These are phyloP conservation scores for Mycena polygramma DNA, from an alignment of 768 basidiomycete species.

Conservation along the genomic window DNA sequence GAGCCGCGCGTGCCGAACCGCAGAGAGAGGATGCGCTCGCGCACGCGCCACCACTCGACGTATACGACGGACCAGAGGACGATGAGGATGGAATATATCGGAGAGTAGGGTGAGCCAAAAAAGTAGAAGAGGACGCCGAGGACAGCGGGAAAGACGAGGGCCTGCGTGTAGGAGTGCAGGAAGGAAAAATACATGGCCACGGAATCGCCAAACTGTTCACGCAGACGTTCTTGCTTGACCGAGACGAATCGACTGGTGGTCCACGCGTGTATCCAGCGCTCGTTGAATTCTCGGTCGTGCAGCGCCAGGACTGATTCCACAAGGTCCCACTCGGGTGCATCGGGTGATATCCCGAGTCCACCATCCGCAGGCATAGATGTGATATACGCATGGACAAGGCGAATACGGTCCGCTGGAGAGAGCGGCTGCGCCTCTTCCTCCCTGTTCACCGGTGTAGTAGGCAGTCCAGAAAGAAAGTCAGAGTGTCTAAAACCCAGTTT, in stretches of 20 bases:
- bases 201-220: conserved; percentile 87
- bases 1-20: conserved; percentile 86
- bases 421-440: conserved; percentile 62
- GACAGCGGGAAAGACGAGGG: conserved; percentile 80
- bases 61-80: conserved; percentile 89
- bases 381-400: conserved; percentile 81
- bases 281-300: conserved; percentile 88
- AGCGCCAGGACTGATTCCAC: conserved; percentile 86
- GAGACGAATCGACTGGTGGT: conserved; percentile 72
- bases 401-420: conserved; percentile 81
- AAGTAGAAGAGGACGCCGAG: conserved; percentile 80
- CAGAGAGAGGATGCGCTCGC: conserved; percentile 86
- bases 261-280: conserved; percentile 84
- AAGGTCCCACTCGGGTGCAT: conserved; percentile 79
- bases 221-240: conserved; percentile 75
- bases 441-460: conserved; percentile 62
- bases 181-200: conserved; percentile 93
- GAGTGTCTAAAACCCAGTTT: conserved; percentile 62
- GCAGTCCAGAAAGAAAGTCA: conserved; percentile 83
- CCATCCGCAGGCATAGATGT: conserved; percentile 80
- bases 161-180: conserved; percentile 85
- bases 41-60: conserved; percentile 93
- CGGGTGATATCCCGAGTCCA: conserved; percentile 86
- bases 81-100: conserved; percentile 80
- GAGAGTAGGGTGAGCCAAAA: conserved; percentile 79